A percentile compares a stretch with the other conserved stretches of the same genome.
phyloP scores from a whole-genome alignment of 768 basidiomycete species.

The Collybia nuda region DNA sequence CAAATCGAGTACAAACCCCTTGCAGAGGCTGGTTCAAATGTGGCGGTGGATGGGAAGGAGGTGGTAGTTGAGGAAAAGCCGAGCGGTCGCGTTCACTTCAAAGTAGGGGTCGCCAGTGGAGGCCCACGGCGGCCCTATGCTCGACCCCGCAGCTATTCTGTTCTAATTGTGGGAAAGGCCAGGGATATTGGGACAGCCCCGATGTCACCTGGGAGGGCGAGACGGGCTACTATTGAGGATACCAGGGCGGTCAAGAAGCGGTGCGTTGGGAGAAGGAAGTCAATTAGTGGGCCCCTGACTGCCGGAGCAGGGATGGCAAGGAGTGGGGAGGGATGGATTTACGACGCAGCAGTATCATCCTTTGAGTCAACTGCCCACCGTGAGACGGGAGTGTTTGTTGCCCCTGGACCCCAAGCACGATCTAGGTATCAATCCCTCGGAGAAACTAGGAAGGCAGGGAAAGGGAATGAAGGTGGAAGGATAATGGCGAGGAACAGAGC shows the following conservation, averaged over 20 bases:
- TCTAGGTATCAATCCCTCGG: slow-evolving; percentile 5
- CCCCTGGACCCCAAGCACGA: neutral
- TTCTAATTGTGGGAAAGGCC: slow-evolving; percentile 16
- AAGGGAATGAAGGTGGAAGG: neutral
- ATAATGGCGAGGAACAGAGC: slow-evolving; percentile 13
- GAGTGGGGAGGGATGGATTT: slow-evolving; percentile 43
- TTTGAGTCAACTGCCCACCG: slow-evolving; percentile 25
- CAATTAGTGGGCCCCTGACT: slow-evolving; percentile 31
- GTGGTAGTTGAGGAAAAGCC: slow-evolving; percentile 10
- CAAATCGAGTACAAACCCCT: slow-evolving; percentile 58
- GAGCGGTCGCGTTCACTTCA: slow-evolving; percentile 25
- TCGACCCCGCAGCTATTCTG: slow-evolving; percentile 35
- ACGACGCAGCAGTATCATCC: slow-evolving; percentile 48
- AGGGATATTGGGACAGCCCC: slow-evolving; percentile 7
- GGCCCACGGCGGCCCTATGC: slow-evolving; percentile 15
- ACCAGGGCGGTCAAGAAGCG: slow-evolving; percentile 51
- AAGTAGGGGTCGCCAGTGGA: slow-evolving; percentile 15
- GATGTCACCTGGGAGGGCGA: slow-evolving; percentile 7
- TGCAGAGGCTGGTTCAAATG: slow-evolving; percentile 25
- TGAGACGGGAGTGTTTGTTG: neutral
- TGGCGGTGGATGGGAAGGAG: slow-evolving; percentile 16
- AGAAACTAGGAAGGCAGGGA: slow-evolving; percentile 3
- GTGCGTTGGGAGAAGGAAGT: slow-evolving; percentile 52
- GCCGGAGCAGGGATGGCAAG: slow-evolving; percentile 8
- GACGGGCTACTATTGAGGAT: slow-evolving; percentile 16